Conservation (phyloP, 1,284 basidiomycete species). For the Cutaneotrichosporon cutaneum region DNA sequence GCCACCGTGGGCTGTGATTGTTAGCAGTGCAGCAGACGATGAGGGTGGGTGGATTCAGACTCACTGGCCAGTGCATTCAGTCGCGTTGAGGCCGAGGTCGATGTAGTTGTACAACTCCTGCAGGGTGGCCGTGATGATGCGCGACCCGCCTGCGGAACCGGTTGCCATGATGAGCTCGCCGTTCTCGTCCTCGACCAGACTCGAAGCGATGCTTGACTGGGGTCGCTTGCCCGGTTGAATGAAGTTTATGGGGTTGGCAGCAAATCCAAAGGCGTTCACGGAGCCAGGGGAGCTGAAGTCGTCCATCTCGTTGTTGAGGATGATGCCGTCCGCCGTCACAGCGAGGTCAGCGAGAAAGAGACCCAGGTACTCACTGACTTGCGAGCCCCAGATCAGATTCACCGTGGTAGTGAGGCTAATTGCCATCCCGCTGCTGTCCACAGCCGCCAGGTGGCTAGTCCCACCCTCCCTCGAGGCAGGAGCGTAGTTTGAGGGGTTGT, state of each 20-base stretch:
- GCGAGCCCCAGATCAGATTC: conserved; percentile 51
- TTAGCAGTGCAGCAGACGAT: not conserved
- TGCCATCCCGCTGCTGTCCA: conserved; percentile 50
- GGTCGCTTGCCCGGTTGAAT: conserved; percentile 52
- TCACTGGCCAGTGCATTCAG: conserved; percentile 30
- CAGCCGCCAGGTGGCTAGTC: conserved; percentile 51
- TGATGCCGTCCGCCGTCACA: conserved; percentile 38
- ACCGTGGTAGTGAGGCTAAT: conserved; percentile 55
- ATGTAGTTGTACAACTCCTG: conserved; percentile 44
- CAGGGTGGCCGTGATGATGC: conserved; percentile 55
- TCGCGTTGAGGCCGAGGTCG: conserved; percentile 40
- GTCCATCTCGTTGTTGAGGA: conserved; percentile 52
- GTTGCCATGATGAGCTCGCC: conserved; percentile 50
- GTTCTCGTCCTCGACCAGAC: conserved; percentile 48
- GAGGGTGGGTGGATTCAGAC: conserved; percentile 5
- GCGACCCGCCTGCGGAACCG: conserved; percentile 51
- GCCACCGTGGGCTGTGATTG: conserved; percentile 50
- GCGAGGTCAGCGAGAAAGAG: not conserved
- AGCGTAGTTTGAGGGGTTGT: conserved; percentile 46
- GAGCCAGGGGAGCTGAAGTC: conserved; percentile 48
- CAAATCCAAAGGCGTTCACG: conserved; percentile 52
- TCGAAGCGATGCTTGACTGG: conserved; percentile 49
- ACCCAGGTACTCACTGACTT: conserved; percentile 37
- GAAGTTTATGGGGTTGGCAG: conserved; percentile 50
- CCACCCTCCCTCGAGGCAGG: conserved; percentile 44